A percentile compares a stretch with the other conserved stretches of the same genome.
phyloP scores from a whole-genome alignment of 2,329 filamentous ascomycete genomes.

The Penicillium corylophilum region DNA sequence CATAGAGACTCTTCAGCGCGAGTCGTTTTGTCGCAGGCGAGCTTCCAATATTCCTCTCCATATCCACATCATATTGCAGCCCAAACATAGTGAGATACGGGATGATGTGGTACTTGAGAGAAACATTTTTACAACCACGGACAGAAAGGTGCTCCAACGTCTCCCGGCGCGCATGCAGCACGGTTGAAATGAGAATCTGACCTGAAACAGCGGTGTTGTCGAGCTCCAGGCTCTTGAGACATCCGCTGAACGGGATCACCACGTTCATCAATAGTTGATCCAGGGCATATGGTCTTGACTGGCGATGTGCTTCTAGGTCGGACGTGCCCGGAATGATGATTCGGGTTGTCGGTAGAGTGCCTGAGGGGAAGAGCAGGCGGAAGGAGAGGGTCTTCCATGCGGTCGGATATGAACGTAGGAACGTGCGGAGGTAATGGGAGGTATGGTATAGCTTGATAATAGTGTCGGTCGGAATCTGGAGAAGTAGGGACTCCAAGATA shows the following conservation, averaged over 20 bases:
- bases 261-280: constrained; percentile 58
- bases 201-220: constrained; percentile 62
- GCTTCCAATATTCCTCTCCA: constrained; percentile 39
- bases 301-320: constrained; percentile 41
- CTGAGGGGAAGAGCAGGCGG: constrained; percentile 48
- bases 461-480: constrained; percentile 56
- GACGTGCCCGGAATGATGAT: constrained; percentile 33
- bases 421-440: constrained; percentile 54
- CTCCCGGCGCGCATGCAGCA: constrained; percentile 54
- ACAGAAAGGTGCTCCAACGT: constrained; percentile 61
- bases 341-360: constrained; percentile 33
- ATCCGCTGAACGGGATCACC: constrained; percentile 56
- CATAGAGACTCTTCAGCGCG: constrained; percentile 60
- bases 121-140: constrained; percentile 64
- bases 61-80: constrained; percentile 45
- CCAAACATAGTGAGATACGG: constrained; percentile 55
- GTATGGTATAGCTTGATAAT: constrained; percentile 61
- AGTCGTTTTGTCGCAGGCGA: constrained; percentile 40
- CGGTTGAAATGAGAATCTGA: constrained; percentile 55
- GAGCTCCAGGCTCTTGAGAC: constrained; percentile 57
- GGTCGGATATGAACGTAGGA: constrained; percentile 57
- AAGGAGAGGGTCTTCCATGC: constrained; percentile 63
- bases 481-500: constrained; percentile 58
- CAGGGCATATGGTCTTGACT: constrained; percentile 58
- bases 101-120: constrained; percentile 63